A percentile compares a stretch with the other conserved stretches of the same genome.
Evolutionary conservation across 1,139 yeast genomes (phyloP).

Genomic region (Kazachstania sp.): DNA sequence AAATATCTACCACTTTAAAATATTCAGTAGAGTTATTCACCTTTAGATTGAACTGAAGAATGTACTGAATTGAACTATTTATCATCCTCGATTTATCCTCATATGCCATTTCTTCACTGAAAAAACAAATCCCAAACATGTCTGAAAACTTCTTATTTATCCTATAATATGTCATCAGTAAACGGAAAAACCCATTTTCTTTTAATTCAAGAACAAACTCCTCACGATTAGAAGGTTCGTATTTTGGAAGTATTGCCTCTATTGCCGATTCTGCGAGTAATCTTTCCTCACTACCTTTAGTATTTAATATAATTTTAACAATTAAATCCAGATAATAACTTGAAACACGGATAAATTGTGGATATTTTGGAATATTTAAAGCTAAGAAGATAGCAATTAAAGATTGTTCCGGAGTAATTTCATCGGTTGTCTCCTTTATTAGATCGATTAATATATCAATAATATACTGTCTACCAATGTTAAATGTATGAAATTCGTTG

Average conservation of each 20-base stretch:
- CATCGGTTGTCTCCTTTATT: conserved; percentile 9
- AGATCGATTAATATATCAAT: conserved; percentile 26
- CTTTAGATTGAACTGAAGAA: not conserved
- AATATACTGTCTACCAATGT: conserved; percentile 27
- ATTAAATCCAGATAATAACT: conserved; percentile 46
- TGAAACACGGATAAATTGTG: conserved; percentile 65
- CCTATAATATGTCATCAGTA: conserved; percentile 49
- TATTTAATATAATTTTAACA: conserved; percentile 29
- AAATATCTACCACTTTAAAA: conserved; percentile 6
- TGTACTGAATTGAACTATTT: not conserved
- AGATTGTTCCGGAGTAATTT: conserved; percentile 14
- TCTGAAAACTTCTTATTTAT: conserved; percentile 45
- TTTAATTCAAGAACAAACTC: conserved; percentile 44
- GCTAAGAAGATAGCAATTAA: conserved; percentile 62
- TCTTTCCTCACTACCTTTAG: conserved; percentile 19
- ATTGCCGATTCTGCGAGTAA: conserved; percentile 64
- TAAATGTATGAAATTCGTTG: not conserved
- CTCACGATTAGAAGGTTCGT: conserved; percentile 44
- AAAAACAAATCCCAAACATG: conserved; percentile 34
- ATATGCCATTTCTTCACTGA: not conserved
- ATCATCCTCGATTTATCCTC: not conserved
- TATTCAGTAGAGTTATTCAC: not conserved
- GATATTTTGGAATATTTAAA: conserved; percentile 68
- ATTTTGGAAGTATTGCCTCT: conserved; percentile 55
- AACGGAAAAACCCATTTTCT: conserved; percentile 48